These are phyloP conservation scores for Ailanthus altissimus DNA, from an alignment of 345 rosid species.

Conservation along the genomic window DNA sequence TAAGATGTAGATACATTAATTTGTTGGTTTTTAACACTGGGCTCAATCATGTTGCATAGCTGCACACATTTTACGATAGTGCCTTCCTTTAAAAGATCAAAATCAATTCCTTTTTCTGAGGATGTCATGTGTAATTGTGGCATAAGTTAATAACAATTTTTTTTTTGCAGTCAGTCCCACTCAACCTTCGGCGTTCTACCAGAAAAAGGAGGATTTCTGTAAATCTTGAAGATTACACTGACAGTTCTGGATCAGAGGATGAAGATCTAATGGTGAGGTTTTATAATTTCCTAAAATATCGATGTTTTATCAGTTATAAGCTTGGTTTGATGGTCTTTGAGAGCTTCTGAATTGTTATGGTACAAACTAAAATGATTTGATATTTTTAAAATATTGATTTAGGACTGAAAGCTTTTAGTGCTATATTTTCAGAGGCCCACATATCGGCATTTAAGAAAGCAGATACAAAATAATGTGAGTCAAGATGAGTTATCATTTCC, in stretches of 20 bases:
- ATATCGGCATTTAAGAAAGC: slow-evolving; percentile 59
- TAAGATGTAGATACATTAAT: background rate
- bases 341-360: background rate
- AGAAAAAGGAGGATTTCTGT: slow-evolving; percentile 87
- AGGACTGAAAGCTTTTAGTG: slow-evolving; percentile 15
- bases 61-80: slow-evolving; percentile 12
- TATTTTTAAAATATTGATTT: slow-evolving; percentile 15
- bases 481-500: slow-evolving; percentile 62
- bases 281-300: slow-evolving; percentile 15
- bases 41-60: slow-evolving; percentile 8
- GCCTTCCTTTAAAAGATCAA: slow-evolving; percentile 14
- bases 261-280: slow-evolving; percentile 86
- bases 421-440: slow-evolving; percentile 57
- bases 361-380: slow-evolving; percentile 3
- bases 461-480: slow-evolving; percentile 54
- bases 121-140: slow-evolving; percentile 26
- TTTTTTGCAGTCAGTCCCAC: slow-evolving; percentile 57
- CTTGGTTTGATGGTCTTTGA: background rate
- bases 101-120: slow-evolving; percentile 2
- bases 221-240: slow-evolving; percentile 77
- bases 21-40: background rate
- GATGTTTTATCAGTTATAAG: background rate
- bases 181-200: slow-evolving; percentile 94
- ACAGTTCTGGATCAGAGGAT: slow-evolving; percentile 94
- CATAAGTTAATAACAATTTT: slow-evolving; percentile 21